Conservation (phyloP, 805 yeast species). For the Ogataea degrootiae region DNA sequence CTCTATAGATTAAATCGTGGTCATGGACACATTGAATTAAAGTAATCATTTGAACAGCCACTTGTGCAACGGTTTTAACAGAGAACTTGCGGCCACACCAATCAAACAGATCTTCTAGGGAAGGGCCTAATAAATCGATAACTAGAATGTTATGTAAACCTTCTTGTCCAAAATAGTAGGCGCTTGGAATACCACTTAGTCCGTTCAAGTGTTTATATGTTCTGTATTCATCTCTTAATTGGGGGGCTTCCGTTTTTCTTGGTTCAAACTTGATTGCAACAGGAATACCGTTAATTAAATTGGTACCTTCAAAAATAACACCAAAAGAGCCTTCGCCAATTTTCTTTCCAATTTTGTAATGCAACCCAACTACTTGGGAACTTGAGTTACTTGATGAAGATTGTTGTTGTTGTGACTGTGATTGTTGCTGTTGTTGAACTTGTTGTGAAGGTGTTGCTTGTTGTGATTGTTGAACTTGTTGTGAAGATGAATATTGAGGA, state of each 20-base stretch:
- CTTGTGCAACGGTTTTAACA: slow-evolving; percentile 86
- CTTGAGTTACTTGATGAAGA: slow-evolving; percentile 14
- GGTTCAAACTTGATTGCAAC: slow-evolving; percentile 98
- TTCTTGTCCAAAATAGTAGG: slow-evolving; percentile 98
- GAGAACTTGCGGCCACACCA: slow-evolving; percentile 95
- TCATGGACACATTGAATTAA: slow-evolving; percentile 84
- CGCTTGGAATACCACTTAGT: slow-evolving; percentile 83
- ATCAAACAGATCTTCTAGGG: slow-evolving; percentile 92
- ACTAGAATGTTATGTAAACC: slow-evolving; percentile 94
- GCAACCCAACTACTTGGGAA: slow-evolving; percentile 82
- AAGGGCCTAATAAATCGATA: slow-evolving; percentile 92
- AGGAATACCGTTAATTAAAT: slow-evolving; percentile 83
- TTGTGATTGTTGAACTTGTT: slow-evolving; percentile 9
- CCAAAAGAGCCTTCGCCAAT: slow-evolving; percentile 99
- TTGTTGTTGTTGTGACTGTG: slow-evolving; percentile 5
- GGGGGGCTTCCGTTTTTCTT: slow-evolving; percentile 95
- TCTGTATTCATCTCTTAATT: slow-evolving; percentile 91
- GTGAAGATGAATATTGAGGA: slow-evolving; percentile 25
- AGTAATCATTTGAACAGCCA: slow-evolving; percentile 90
- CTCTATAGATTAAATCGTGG: slow-evolving; percentile 88
- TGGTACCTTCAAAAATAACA: slow-evolving; percentile 92
- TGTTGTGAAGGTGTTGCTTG: not conserved
- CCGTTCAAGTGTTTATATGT: slow-evolving; percentile 88
- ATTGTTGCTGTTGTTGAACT: slow-evolving; percentile 1
- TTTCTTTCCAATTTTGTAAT: slow-evolving; percentile 94